Base-by-base conservation (phyloP, 805 yeast species). In the Kazachstania kunashirensis region DNA sequence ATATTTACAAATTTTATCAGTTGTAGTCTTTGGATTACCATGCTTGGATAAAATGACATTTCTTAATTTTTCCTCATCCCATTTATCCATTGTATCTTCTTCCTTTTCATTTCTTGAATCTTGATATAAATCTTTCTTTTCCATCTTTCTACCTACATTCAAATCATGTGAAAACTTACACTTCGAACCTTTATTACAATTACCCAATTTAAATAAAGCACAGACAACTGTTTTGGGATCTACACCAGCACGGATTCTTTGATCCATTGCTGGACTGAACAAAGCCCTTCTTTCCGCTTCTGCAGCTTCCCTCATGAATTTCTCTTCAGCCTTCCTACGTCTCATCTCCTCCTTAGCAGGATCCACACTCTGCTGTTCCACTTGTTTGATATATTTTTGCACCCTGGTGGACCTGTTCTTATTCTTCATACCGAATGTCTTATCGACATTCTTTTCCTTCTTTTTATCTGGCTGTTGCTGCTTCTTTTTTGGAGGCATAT, bases 21-120 rank as follows among this genome's bases (percentile, higher is more conserved):
- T 92, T 11, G 96, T 86, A 9, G 96, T 85, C 59, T 77, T 77
- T 38, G 80, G 86, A 59, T 92, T 92, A 35, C 98, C 97, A 52
- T 88, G 96, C 64, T 92, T 92, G 37, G 96, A 85, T 46, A 71
- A 39, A 52, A 92, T 80, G 43, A 92, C 97, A 24, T 70, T 70
- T 57, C 94, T 74, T 57, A 92, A 75, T 66, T 88, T 92, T 52
- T 79, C 96, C 63, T 89, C 96, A 63, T 92, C 97, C 97, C 97
- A 89, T 31, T 70, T 71, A 50, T 86, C 96, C 96, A 89, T 86
- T 5, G 92, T 84, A 61, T 92, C 97, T 15, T 68, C 68, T 47
- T 77, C 80, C 57, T 82, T 79, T 44, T 64, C 65, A 28, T 49
- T 48, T 59, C 96, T 76, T 26, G 79, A 85, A 65, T 92, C 98